Evolutionary conservation across 1,139 yeast species (phyloP).

Genomic region (Hanseniaspora gamundiae): DNA sequence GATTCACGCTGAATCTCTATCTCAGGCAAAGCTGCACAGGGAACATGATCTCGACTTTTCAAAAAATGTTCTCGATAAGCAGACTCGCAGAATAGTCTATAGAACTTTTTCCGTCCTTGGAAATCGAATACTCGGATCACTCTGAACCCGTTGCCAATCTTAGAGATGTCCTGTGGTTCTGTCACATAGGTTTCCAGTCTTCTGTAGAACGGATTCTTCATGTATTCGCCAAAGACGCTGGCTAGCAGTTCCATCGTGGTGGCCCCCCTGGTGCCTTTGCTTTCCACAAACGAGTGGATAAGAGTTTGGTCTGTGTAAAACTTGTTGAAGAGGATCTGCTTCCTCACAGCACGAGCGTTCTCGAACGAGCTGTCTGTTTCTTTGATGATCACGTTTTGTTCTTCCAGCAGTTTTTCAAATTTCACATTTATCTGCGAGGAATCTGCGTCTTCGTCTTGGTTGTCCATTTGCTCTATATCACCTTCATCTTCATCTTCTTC

Average conservation of each 20-base stretch:
- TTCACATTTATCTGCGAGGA: neutral
- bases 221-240: constrained; percentile 40
- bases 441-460: neutral
- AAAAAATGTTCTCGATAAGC: constrained; percentile 20
- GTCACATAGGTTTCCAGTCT: constrained; percentile 28
- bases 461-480: neutral
- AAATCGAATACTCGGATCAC: constrained; percentile 58
- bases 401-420: neutral
- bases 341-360: no score
- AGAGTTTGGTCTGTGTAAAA: neutral
- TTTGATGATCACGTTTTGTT: neutral
- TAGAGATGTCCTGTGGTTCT: neutral
- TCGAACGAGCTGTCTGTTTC: no score
- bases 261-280: constrained; percentile 33
- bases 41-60: neutral
- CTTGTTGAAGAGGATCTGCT: neutral
- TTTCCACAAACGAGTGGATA: neutral
- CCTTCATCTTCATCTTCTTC: neutral
- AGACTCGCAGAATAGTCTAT: constrained; percentile 46
- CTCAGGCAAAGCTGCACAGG: neutral
- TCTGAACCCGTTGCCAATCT: neutral
- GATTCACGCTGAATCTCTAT: neutral
- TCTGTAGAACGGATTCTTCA: constrained; percentile 37
- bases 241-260: constrained; percentile 44
- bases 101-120: constrained; percentile 62